Evolutionary conservation across 2,329 filamentous ascomycete species (phyloP), one percentile per base, ranked within the genome.

Genomic region (Penicillium sp.): DNA sequence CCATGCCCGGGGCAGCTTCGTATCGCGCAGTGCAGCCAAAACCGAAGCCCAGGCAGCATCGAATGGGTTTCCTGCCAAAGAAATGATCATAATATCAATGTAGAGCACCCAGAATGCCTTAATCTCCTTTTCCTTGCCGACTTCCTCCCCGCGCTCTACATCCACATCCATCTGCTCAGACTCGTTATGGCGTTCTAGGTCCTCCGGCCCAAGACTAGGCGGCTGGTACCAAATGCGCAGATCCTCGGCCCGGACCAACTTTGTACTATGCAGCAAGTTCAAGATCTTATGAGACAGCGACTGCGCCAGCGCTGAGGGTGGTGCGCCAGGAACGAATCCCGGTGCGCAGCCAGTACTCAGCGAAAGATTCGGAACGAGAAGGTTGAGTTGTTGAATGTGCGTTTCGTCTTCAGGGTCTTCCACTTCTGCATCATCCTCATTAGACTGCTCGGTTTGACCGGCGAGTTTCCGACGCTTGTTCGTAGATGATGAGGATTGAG

Each of bases 81-180:
- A 94, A 58, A 98, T 84, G 71, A 95, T 93, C 63, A 96, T 80
- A n/a, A 96, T 77, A 64, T 97, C 91, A 57, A 98, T 87, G 69
- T 95, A 96, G 19, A 98, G 80, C 9, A 87, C 84, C 93, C 91
- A 98, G 69, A 94, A 97, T 0, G 85, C 93, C 65, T 87, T 91
- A 10, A 91, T 69, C 54, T 82, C 76, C 7, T 66, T 66, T 24
- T 56, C n/a, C n/a, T n/a, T n/a, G n/a, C n/a, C 57, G 2, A 59
- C 54, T 10, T 56, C 52, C 4, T 61, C 57, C 33, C 60, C 58
- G 22, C 70, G 64, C 48, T 73, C 69, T 4, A 75, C 73, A 21
- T 77, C 74, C 15, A 75, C 73, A 15, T 70, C 72, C 24, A 74
- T 68, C 17, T 72, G 70, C 50, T 78, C 73, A 28, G 73, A 65